These are phyloP conservation scores for Limtongozyma cylindracea DNA, from an alignment of 805 yeast species.

Conservation along the genomic window DNA sequence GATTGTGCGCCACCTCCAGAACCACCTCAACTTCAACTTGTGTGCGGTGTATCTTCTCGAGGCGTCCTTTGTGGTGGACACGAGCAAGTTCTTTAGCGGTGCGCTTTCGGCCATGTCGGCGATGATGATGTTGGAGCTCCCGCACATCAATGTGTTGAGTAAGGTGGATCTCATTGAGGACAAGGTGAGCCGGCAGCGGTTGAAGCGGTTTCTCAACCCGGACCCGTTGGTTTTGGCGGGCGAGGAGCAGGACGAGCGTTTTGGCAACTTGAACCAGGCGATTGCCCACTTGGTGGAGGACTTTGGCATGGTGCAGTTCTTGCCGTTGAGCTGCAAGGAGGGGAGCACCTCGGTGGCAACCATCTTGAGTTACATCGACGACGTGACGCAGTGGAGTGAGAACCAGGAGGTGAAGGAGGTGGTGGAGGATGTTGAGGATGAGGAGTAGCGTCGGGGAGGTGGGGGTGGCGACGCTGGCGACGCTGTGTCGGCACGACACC, in stretches of 20 bases:
- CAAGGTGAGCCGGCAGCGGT: constrained; percentile 44
- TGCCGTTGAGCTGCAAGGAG: constrained; percentile 54
- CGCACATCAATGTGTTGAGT: constrained; percentile 78
- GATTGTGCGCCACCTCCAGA: constrained; percentile 63
- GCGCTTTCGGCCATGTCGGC: constrained; percentile 96
- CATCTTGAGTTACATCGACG: constrained; percentile 81
- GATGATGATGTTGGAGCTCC: constrained; percentile 84
- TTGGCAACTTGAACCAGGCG: constrained; percentile 44
- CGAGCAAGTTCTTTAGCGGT: constrained; percentile 84
- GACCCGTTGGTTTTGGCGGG: constrained; percentile 51
- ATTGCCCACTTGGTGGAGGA: constrained; percentile 88
- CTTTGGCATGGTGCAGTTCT: constrained; percentile 94
- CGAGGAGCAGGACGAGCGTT: constrained; percentile 15
- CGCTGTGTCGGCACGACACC: too few relatives aligned
- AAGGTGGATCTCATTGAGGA: constrained; percentile 73
- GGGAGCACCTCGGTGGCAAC: constrained; percentile 57
- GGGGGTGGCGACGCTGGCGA: too few relatives aligned
- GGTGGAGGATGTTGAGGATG: constrained; percentile 13
- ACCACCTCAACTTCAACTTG: constrained; percentile 55
- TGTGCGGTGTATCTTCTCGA: constrained; percentile 88
- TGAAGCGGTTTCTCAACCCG: constrained; percentile 73
- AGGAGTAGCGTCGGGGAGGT: constrained; percentile 26
- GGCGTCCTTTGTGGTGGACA: constrained; percentile 82
- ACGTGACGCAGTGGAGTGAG: constrained; percentile 95
- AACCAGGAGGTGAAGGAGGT: constrained; percentile 95